Base-by-base conservation (phyloP, 305 asterid species). In the Solanum hybrid region DNA sequence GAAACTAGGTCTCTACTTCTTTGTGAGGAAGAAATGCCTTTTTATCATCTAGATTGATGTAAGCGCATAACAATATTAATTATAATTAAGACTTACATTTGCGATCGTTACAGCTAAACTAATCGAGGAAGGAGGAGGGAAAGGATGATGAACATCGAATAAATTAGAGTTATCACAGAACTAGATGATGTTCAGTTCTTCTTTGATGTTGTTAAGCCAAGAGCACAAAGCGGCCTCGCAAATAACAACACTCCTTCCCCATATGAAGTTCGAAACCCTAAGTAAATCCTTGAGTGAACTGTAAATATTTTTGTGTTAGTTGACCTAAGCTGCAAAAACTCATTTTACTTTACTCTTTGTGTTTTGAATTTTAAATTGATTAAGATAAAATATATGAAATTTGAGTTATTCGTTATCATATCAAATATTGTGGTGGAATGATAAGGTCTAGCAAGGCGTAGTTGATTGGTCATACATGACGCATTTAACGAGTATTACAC, bases 41-140 rank as follows among this genome's bases (percentile, higher is more conserved):
- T 0, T n/a, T 51, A 51, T 51, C n/a, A 16, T 16, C n/a, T 16
- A 51, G 7, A 42, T 42, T 3, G 60, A 42, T 5, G 66, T 51
- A 1, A 56, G 24, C 10, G 24, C 0, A 17, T 56, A 56, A 0
- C 1, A 0, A 2, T 56, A 2, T 17, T 16, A 0, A 56, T 6
- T 56, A 0, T 17, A 56, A 56, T 0, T 56, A 56, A 56, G 24
- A 56, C 69, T 56, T 56, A 4, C 4, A 6, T 17, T 2, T 56
- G 1, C n/a, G 69, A 17, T 0, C 10, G 12, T 60, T 20, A 0
- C 12, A 60, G 2, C 72, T 20, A 60, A 60, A 60, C 72, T 60
- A 20, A 60, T 22, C 1, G 2, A 60, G 71, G 26, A 60, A 7
- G 26, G 71, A 60, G 11, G 4, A 16, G 64, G 64, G 64, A 46